Base-by-base conservation (phyloP, 2,329 filamentous ascomycete species). In the Botrytis deweyae region DNA sequence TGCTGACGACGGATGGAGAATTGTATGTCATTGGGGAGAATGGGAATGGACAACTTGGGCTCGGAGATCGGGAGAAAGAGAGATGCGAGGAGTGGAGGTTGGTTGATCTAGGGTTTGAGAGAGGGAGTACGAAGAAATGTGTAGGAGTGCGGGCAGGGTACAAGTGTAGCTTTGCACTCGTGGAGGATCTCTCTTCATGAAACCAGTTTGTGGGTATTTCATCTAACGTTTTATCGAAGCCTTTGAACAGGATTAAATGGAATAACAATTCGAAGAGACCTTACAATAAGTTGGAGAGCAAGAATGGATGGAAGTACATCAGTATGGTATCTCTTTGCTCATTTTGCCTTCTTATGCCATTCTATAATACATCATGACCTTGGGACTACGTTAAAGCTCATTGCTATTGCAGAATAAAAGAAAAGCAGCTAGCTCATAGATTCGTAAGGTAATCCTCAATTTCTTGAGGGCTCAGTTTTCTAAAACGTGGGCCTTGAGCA, bases 381-480 rank as follows among this genome's bases (percentile, higher is more conserved):
- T 68, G 66, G 59, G 65, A 72, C 70, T 70, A 69, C 75, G 74
- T 77, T 68, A 61, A 78, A 76, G 78, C 75, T 73, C 73, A 73
- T 74, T 75, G 69, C 46, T 55, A 44, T 72, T 55, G 70, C 62
- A 72, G 62, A 58, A 59, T 58, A 66, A 58, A 77, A 77, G 67
- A 76, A 73, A 71, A 72, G 67, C 69, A 73, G 63, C 70, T 80
- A 73, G 63, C 70, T 80, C 77, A 98, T 89, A 99, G 90, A 89
- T 97, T 98, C 84, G 96, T 98, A 84, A 99, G 87, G 86, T 99
- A 99, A 84, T 99, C 96, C 87, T 99, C 96, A 82, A 99, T 98
- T 86, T 99, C 96, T 85, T 97, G 94, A 81, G 97, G 94, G 80
- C 90, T 97, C 84, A 99, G 86, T 88, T 97, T 97, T 84, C 94